Evolutionary conservation across 805 yeast species (phyloP), one percentile per base, ranked within the genome.

Genomic region (Teunomyces funiuensis): DNA sequence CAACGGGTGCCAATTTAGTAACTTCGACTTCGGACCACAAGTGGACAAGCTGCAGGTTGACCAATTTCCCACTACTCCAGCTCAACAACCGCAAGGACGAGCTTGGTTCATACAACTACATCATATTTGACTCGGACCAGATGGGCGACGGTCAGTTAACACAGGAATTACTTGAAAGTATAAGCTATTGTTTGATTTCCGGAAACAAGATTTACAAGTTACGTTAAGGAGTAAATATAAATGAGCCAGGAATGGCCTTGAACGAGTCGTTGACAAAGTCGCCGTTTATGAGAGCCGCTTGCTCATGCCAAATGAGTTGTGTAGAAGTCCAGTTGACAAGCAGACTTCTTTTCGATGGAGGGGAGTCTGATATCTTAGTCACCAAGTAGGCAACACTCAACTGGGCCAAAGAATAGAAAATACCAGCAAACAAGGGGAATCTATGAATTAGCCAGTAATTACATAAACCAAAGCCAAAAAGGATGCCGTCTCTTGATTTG

Each of bases 381-480:
- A 79, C 55, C 28, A 80, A 57, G 49, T 75, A 76, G 2, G 82
- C 84, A 15, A 75, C 65, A 20, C 75, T 69, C 2, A 78, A 69
- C 52, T 77, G 75, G 2, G 82, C 83, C 33, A 79, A 56, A 11
- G 79, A 78, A 46, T 75, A 76, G 15, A 73, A 60, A 10, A 78
- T 50, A 16, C 76, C 63, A 0, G 82, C 74, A 3, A 74, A 50
- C 49, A 67, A 66, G 0, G 80, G 82, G 13, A 71, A 54, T 27
- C 60, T 36, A 14, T 53, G 57, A 40, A 77, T 56, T 37, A 76
- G 54, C 40, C 62, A 47, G 47, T 65, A 79, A 54, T 69, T 74
- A 36, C 68, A 69, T 6, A 76, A 52, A 3, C 83, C 79, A 47
- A 79, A 79, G 5, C 83, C 84, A 46, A 74, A 73, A 38, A 81